A percentile compares a stretch with the other conserved stretches of the same genome.
Evolutionary conservation across 2,329 filamentous ascomycete genomes (phyloP).

Genomic region (Bipolaris zeicola): DNA sequence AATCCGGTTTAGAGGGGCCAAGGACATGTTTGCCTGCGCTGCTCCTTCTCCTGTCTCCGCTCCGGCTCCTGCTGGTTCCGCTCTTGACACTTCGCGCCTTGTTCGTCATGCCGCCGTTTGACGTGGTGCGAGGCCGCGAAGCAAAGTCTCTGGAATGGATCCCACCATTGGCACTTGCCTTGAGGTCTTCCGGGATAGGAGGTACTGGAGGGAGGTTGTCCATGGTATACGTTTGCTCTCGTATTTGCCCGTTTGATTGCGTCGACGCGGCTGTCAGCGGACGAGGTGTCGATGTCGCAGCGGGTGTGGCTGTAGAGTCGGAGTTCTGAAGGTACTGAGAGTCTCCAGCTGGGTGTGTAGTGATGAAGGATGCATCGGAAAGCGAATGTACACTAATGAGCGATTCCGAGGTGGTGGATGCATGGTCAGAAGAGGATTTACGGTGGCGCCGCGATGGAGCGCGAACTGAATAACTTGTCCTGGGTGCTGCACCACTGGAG

Average conservation of each 20-base stretch:
- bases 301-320: slow-evolving; percentile 22
- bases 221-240: slow-evolving; percentile 13
- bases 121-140: slow-evolving; percentile 30
- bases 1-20: slow-evolving; percentile 31
- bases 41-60: slow-evolving; percentile 24
- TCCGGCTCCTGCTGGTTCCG: slow-evolving; percentile 25
- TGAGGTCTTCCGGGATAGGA: slow-evolving; percentile 38
- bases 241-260: slow-evolving; percentile 16
- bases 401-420: slow-evolving; percentile 66
- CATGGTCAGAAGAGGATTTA: slow-evolving; percentile 53
- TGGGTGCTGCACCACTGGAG: slow-evolving; percentile 31
- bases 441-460: slow-evolving; percentile 30
- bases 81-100: slow-evolving; percentile 38
- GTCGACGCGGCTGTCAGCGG: slow-evolving; percentile 14
- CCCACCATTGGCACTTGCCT: slow-evolving; percentile 12
- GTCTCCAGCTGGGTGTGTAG: slow-evolving; percentile 25
- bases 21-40: slow-evolving; percentile 9
- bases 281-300: slow-evolving; percentile 31
- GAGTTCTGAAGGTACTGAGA: slow-evolving; percentile 2
- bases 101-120: slow-evolving; percentile 21
- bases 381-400: slow-evolving; percentile 73
- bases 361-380: slow-evolving; percentile 64
- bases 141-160: slow-evolving; percentile 19
- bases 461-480: slow-evolving; percentile 40
- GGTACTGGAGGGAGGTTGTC: slow-evolving; percentile 41